phyloP scores from a whole-genome alignment of 2,329 filamentous ascomycete genomes.

The Nigrospora oryzae region DNA sequence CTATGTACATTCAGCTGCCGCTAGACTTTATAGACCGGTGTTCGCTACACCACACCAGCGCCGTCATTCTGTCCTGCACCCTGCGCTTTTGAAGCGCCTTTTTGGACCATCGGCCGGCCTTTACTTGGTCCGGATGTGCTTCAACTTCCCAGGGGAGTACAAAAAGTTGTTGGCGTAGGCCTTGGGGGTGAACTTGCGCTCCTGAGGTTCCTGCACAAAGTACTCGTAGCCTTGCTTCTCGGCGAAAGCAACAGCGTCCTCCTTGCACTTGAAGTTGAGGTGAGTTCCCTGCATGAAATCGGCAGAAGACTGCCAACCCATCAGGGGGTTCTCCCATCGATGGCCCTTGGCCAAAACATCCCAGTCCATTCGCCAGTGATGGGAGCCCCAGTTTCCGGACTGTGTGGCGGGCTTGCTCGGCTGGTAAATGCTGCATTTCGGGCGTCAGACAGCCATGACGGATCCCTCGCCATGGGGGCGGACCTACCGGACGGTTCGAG shows the following conservation, averaged over 20 bases:
- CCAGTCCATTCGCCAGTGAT: conserved; percentile 98
- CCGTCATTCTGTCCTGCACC: background rate
- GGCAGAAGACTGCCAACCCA: conserved; percentile 96
- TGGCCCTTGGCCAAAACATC: conserved; percentile 87
- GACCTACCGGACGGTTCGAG: conserved; percentile 80
- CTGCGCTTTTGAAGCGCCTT: background rate
- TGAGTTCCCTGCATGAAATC: conserved; percentile 94
- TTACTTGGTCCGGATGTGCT: conserved; percentile 77
- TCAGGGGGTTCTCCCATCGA: conserved; percentile 96
- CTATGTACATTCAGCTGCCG: too few relatives aligned
- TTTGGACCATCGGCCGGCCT: conserved; percentile 2
- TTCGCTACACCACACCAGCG: too few relatives aligned
- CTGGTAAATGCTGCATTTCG: conserved; percentile 67
- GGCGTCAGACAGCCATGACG: background rate
- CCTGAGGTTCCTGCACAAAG: conserved; percentile 94
- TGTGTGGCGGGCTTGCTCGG: conserved; percentile 93
- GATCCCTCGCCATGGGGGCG: background rate
- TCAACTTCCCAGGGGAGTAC: conserved; percentile 77
- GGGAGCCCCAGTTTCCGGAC: conserved; percentile 77
- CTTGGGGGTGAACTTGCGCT: conserved; percentile 79
- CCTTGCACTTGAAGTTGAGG: conserved; percentile 83
- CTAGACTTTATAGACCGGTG: too few relatives aligned
- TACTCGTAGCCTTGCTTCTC: conserved; percentile 99
- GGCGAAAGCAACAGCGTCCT: conserved; percentile 89
- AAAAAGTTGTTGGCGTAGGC: conserved; percentile 96